Evolutionary conservation across 2,329 filamentous ascomycete species (phyloP).

Genomic region (Cordyceps cateniannulata): DNA sequence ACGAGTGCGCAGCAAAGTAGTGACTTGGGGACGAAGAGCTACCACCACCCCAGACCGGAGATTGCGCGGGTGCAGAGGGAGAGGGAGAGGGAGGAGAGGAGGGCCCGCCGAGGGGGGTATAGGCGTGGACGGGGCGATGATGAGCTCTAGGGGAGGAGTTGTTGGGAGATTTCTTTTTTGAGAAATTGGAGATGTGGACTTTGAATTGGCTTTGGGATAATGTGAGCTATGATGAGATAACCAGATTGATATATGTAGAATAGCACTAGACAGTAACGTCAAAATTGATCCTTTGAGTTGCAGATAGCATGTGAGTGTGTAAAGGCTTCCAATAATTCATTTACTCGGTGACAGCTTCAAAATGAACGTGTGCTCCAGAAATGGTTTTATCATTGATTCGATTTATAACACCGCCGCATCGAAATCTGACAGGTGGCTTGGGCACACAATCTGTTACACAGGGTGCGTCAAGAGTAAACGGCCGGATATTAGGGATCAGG

Average conservation of each 20-base stretch:
- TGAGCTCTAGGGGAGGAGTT: constrained; percentile 16
- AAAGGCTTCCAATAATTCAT: too few relatives aligned
- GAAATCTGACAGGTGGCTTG: too few relatives aligned
- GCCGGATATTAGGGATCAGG: neutral
- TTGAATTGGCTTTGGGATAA: neutral
- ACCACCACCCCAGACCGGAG: constrained; percentile 50
- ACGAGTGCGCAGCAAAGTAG: constrained; percentile 26
- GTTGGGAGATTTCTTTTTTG: too few relatives aligned
- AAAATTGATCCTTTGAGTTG: neutral
- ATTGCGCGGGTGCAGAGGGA: constrained; percentile 30
- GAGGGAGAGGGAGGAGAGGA: constrained; percentile 28
- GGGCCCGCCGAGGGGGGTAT: constrained; percentile 29
- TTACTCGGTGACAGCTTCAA: too few relatives aligned
- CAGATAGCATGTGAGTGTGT: too few relatives aligned
- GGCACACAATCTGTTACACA: neutral
- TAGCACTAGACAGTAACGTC: neutral
- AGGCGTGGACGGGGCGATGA: constrained; percentile 28
- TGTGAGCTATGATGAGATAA: neutral
- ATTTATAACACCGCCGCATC: too few relatives aligned
- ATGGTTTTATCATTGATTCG: too few relatives aligned
- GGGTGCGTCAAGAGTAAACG: neutral
- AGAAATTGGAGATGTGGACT: neutral
- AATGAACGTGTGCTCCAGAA: too few relatives aligned
- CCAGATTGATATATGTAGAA: constrained; percentile 8
- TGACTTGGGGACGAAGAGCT: constrained; percentile 52